phyloP scores from a whole-genome alignment of 2,329 filamentous ascomycete genomes.

The Pseudohalonectria lignicola region DNA sequence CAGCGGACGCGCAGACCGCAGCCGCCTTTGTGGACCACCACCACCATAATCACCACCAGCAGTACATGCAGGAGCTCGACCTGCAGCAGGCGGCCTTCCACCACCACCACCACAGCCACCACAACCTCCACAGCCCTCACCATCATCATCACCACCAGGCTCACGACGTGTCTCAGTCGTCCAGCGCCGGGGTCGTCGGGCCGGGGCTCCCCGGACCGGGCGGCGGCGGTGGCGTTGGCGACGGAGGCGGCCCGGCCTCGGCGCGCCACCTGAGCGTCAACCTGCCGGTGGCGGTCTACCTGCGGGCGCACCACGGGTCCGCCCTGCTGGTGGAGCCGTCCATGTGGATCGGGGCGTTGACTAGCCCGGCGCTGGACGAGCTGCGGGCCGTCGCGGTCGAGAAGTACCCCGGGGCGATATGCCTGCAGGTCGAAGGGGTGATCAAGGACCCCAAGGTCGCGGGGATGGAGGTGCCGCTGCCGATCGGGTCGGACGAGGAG shows the following conservation, averaged over 20 bases:
- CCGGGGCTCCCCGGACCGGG: too few relatives aligned
- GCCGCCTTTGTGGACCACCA: slow-evolving; percentile 6
- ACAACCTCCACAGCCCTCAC: neutral
- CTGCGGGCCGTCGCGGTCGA: slow-evolving; percentile 48
- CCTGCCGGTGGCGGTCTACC: slow-evolving; percentile 44
- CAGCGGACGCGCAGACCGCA: slow-evolving; percentile 22
- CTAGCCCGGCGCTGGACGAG: slow-evolving; percentile 45
- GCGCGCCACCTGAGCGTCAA: too few relatives aligned
- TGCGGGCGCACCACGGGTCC: slow-evolving; percentile 58
- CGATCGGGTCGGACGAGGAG: slow-evolving; percentile 62
- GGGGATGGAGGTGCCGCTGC: slow-evolving; percentile 53
- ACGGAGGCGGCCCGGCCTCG: too few relatives aligned
- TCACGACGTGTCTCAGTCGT: too few relatives aligned
- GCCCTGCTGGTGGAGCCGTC: slow-evolving; percentile 35
- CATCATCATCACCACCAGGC: neutral
- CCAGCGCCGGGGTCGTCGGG: too few relatives aligned
- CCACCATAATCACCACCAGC: slow-evolving; percentile 1
- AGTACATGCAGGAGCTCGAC: slow-evolving; percentile 5
- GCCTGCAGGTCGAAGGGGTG: slow-evolving; percentile 54
- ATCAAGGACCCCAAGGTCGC: slow-evolving; percentile 47
- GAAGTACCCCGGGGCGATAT: slow-evolving; percentile 49
- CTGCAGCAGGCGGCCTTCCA: slow-evolving; percentile 3
- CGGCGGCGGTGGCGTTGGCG: too few relatives aligned
- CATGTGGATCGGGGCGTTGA: slow-evolving; percentile 58
- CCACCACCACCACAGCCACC: slow-evolving; percentile 1